A percentile compares a stretch with the other conserved stretches of the same genome.
phyloP scores from a whole-genome alignment of 176 grass and related monocot species.

The Musa schizocarpa region DNA sequence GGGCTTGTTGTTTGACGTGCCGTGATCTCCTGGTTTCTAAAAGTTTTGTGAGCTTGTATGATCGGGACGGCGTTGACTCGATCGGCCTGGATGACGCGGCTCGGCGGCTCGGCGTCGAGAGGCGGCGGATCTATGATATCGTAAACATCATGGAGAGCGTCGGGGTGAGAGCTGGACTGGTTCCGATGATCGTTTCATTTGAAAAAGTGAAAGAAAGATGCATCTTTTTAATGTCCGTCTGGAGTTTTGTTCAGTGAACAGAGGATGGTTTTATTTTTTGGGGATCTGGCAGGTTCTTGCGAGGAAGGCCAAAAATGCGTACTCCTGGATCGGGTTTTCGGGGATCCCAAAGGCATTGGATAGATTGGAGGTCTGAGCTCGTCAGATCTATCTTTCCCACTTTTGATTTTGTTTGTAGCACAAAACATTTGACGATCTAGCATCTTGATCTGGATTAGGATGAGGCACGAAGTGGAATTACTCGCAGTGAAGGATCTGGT shows the following conservation, averaged over 20 bases:
- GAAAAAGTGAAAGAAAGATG: background rate
- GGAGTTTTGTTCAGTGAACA: background rate
- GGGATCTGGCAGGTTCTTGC: conserved; percentile 44
- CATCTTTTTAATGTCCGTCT: background rate
- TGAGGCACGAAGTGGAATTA: conserved; percentile 33
- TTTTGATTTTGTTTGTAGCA: background rate
- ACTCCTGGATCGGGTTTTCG: conserved; percentile 76
- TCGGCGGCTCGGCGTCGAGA: conserved; percentile 67
- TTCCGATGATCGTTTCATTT: background rate
- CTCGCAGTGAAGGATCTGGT: conserved; percentile 24
- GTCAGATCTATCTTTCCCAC: background rate
- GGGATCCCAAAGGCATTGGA: conserved; percentile 55
- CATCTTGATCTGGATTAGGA: conserved; percentile 33
- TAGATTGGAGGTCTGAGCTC: conserved; percentile 49
- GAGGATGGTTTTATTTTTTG: background rate
- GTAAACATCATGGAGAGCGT: conserved; percentile 91
- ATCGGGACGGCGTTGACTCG: conserved; percentile 53
- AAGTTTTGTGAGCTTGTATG: conserved; percentile 79
- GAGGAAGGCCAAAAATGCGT: conserved; percentile 74
- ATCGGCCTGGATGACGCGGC: conserved; percentile 76
- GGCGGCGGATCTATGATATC: conserved; percentile 97
- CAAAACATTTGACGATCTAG: background rate
- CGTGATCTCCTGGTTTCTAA: conserved; percentile 1
- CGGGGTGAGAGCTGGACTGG: conserved; percentile 45
- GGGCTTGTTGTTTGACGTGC: background rate